Conservation (phyloP, 2,329 filamentous ascomycete genomes). For the Alternaria burnsii region DNA sequence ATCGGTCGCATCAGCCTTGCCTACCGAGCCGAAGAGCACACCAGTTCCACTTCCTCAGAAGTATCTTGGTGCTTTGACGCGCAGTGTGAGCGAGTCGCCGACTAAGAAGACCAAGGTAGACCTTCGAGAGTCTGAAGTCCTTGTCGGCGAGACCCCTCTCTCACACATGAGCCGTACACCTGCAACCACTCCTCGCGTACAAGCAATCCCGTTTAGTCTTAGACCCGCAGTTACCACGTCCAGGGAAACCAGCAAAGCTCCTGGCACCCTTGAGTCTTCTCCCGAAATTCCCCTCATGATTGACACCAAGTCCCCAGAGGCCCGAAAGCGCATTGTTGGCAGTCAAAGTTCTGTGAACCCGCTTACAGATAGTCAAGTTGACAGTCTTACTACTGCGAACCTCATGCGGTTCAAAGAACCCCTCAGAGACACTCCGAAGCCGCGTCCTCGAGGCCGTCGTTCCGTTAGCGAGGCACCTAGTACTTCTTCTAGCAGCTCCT, state of each 20-base stretch:
- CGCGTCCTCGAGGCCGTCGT: conserved; percentile 17
- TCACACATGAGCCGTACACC: conserved; percentile 14
- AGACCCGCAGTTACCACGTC: background rate
- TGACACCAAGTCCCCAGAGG: background rate
- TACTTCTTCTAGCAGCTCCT: conserved; percentile 22
- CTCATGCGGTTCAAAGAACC: conserved; percentile 27
- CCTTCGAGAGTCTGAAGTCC: conserved; percentile 9
- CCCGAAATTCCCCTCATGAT: conserved; percentile 1
- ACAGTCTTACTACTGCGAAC: conserved; percentile 24
- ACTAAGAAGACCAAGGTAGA: background rate
- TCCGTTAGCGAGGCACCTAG: conserved; percentile 13
- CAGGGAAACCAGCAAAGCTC: conserved; percentile 8
- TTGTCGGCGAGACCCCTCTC: conserved; percentile 26
- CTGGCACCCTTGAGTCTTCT: conserved; percentile 5
- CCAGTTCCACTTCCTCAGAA: conserved; percentile 9
- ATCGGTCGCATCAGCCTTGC: background rate
- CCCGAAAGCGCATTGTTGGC: background rate
- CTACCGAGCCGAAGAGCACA: conserved; percentile 10
- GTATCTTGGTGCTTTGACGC: background rate
- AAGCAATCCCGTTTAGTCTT: conserved; percentile 25
- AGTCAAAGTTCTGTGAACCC: conserved; percentile 12
- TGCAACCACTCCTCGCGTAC: conserved; percentile 5
- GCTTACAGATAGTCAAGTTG: conserved; percentile 7
- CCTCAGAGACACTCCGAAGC: conserved; percentile 25
- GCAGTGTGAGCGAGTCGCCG: background rate